A percentile compares a stretch with the other conserved stretches of the same genome.
phyloP scores from a whole-genome alignment of 78 protist species.

The Dictyostelium discoideum region DNA sequence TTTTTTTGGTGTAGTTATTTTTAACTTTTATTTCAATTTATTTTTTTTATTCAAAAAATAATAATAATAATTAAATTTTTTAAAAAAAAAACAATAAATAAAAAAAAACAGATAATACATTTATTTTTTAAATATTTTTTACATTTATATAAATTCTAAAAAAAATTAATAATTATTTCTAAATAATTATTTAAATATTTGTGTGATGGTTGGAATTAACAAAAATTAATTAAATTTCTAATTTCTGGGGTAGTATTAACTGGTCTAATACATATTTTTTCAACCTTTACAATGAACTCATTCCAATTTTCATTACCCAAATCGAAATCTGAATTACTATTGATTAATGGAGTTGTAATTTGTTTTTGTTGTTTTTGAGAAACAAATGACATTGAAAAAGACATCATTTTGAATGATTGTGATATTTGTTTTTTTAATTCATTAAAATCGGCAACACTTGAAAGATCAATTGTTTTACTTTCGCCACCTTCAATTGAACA shows the following conservation, averaged over 20 bases:
- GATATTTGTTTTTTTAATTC: conserved; percentile 6
- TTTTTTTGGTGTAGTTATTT: neutral
- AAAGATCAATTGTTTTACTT: neutral
- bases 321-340: neutral
- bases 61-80: neutral
- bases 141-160: neutral
- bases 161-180: neutral
- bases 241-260: conserved; percentile 15
- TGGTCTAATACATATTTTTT: conserved; percentile 6
- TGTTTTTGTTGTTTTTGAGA: conserved; percentile 3
- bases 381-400: conserved; percentile 1
- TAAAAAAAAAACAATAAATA: neutral
- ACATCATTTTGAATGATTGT: neutral
- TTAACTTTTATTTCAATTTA: too few relatives aligned
- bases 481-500: neutral
- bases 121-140: neutral
- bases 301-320: conserved; percentile 3
- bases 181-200: neutral
- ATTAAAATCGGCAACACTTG: neutral
- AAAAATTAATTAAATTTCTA: conserved; percentile 30
- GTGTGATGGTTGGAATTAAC: neutral
- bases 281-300: neutral
- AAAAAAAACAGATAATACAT: neutral
- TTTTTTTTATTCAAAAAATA: too few relatives aligned
- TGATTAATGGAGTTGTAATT: neutral